Evolutionary conservation across 2,329 filamentous ascomycete genomes (phyloP).

Genomic region (Parastagonospora avenae): DNA sequence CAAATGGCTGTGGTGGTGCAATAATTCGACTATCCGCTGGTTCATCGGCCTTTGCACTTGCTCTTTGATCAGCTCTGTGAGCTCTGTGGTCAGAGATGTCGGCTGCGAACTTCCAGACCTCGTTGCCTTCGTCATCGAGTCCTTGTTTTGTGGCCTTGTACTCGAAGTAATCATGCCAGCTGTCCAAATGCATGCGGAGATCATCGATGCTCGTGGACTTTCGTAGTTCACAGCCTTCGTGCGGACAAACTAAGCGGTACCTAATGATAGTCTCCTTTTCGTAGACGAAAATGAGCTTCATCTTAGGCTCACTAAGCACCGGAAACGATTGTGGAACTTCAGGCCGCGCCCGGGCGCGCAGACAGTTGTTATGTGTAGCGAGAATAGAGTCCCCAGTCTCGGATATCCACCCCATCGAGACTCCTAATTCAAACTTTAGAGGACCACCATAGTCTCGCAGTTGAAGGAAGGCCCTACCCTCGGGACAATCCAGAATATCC

Average conservation of each 20-base stretch:
- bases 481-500: slow-evolving; percentile 33
- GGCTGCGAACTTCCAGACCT: slow-evolving; percentile 21
- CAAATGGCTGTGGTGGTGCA: slow-evolving; percentile 8
- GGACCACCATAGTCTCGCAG: slow-evolving; percentile 8
- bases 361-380: slow-evolving; percentile 29
- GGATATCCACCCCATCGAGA: slow-evolving; percentile 28
- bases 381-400: slow-evolving; percentile 16
- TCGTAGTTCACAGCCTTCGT: slow-evolving; percentile 15
- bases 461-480: slow-evolving; percentile 12
- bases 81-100: slow-evolving; percentile 24
- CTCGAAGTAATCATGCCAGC: slow-evolving; percentile 43
- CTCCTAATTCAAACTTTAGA: slow-evolving; percentile 27
- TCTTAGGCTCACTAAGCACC: slow-evolving; percentile 17
- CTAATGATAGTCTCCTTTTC: slow-evolving; percentile 11
- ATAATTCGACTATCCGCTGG: slow-evolving; percentile 38
- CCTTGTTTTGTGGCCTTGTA: slow-evolving; percentile 19
- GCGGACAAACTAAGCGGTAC: slow-evolving; percentile 19
- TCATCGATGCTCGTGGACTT: slow-evolving; percentile 16
- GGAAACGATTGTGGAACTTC: slow-evolving; percentile 10
- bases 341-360: slow-evolving; percentile 4
- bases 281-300: slow-evolving; percentile 18
- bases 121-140: slow-evolving; percentile 16
- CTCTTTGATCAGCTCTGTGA: slow-evolving; percentile 12
- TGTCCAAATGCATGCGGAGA: slow-evolving; percentile 43
- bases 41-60: slow-evolving; percentile 31